Conservation (phyloP, 805 yeast genomes). For the Ogataea glucozyma region DNA sequence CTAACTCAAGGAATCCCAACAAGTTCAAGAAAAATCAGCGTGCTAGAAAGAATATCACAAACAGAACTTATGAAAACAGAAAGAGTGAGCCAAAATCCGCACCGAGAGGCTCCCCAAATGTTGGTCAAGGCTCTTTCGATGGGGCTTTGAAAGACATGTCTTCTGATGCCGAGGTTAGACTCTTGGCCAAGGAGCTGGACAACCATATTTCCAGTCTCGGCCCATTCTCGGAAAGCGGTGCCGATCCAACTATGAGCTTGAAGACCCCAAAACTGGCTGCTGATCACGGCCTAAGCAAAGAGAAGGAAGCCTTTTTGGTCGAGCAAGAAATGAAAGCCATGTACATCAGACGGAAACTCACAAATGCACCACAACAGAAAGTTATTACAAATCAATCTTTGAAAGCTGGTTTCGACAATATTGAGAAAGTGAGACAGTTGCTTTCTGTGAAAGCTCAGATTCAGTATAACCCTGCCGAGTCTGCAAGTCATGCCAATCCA, state of each 20-base stretch:
- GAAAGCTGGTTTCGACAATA: conserved; percentile 10
- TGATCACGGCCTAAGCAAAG: not conserved
- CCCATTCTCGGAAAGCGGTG: not conserved
- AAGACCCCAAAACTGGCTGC: not conserved
- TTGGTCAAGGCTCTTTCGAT: not conserved
- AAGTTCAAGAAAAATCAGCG: conserved; percentile 1
- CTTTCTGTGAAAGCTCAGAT: conserved; percentile 4
- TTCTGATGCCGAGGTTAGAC: not conserved
- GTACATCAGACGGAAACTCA: conserved; percentile 10
- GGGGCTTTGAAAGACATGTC: conserved; percentile 2
- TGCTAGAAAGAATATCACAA: conserved; percentile 4
- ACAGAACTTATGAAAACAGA: not conserved
- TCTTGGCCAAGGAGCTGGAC: not conserved
- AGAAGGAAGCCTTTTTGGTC: not conserved
- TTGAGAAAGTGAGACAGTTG: conserved; percentile 10
- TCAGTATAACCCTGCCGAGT: conserved; percentile 6
- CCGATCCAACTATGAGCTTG: not conserved
- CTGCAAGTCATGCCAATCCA: not conserved
- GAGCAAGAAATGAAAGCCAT: conserved; percentile 12
- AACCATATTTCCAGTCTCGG: not conserved
- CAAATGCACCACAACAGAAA: not conserved
- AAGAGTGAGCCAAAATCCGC: not conserved
- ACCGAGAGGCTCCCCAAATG: not conserved
- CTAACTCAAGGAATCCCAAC: not conserved
- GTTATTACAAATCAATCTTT: conserved; percentile 7